Evolutionary conservation across 1,284 basidiomycete species (phyloP).

Genomic region (Salmacisia buchloeana): DNA sequence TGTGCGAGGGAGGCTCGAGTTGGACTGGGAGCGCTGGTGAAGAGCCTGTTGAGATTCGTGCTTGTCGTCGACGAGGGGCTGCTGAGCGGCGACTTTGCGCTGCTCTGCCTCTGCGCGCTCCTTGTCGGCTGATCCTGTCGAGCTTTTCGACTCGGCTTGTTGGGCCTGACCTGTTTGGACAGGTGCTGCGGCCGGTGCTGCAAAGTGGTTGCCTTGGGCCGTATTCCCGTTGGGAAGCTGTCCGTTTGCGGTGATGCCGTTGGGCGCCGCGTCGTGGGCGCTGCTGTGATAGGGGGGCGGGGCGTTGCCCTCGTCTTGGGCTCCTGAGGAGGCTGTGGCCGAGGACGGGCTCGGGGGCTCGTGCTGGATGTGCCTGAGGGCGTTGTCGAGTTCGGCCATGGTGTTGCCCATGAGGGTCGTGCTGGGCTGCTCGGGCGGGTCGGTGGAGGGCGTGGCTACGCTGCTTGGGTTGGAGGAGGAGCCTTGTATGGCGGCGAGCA

Average conservation of each 20-base stretch:
- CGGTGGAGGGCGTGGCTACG: neutral
- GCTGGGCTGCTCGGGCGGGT: neutral
- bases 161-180: conserved; percentile 43
- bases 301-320: neutral
- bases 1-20: neutral
- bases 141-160: conserved; percentile 38
- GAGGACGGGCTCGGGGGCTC: neutral
- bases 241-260: too few species aligned
- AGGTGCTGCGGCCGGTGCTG: too few species aligned
- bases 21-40: neutral
- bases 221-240: too few species aligned
- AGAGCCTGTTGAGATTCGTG: conserved; percentile 29
- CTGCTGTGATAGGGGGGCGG: too few species aligned
- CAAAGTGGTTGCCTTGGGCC: too few species aligned
- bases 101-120: conserved; percentile 31
- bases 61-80: conserved; percentile 37
- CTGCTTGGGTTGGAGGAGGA: conserved; percentile 16
- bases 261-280: too few species aligned
- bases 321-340: neutral
- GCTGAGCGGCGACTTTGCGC: conserved; percentile 28
- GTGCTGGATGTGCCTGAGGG: conserved; percentile 2
- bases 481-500: conserved; percentile 24
- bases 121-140: conserved; percentile 25
- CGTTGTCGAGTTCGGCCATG: conserved; percentile 7
- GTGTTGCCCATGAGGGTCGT: conserved; percentile 6